Base-by-base conservation (phyloP, 345 rosid genomes). In the Pistacia atlantica region DNA sequence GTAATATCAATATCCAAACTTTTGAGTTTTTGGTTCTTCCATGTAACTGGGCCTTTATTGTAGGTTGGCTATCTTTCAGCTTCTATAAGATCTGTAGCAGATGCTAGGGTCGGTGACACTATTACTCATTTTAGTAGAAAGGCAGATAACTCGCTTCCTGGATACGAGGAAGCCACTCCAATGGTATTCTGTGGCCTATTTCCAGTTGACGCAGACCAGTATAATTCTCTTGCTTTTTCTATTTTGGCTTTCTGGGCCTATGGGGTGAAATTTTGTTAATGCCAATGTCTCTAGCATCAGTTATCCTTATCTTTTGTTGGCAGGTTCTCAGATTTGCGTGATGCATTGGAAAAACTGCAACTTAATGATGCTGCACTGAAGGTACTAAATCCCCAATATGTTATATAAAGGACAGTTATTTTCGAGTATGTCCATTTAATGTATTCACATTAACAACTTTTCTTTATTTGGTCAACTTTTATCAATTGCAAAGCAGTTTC, bases 181-280 rank as follows among this genome's bases (percentile, higher is more conserved):
- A 95, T 92, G 97, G 99, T 95, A 85, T 95, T 95, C 77, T 93
- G 99, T 76, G 99, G 99, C 85, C 87, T 95, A 66, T 95, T 95
- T 79, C 99, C 99, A 66, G 95, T 95, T 82, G 99, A 95, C 79
- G 98, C 99, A 49, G 98, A 95, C 90, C 99, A 92, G 99, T 95
- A 90, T 73, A 82, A 73, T 72, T 42, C 64, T 85, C 57, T 78
- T 66, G 61, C 71, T 56, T 75, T 2, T 38, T 76, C 81, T 67
- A 61, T 46, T 80, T 74, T 54, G 42, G 78, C 52, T 65, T 46
- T 67, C 69, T 78, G 31, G n/a, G 31, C 54, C 25, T 74, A 13
- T 16, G 31, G 25, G 31, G 45, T 65, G 65, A 38, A 62, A 65
- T 71, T 72, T 73, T 82, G 14, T 65, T 3, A 11, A 46, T 65